These are phyloP conservation scores for Cystofilobasidium capitatum DNA, from an alignment of 768 basidiomycete genomes.

Conservation along the genomic window DNA sequence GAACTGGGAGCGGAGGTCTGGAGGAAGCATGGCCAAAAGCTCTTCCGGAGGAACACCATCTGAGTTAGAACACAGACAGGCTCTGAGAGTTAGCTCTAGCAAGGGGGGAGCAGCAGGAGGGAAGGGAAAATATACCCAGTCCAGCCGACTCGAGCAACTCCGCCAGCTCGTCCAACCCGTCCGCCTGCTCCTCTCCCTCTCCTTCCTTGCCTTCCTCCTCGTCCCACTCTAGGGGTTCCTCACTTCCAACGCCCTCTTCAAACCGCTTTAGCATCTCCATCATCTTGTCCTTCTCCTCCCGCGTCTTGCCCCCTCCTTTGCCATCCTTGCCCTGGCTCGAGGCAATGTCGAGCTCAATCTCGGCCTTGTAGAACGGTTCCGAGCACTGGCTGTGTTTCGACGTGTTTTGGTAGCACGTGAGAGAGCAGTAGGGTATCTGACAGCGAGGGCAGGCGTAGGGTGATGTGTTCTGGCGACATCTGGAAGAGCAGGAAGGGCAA, in stretches of 20 bases:
- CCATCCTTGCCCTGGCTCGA: conserved; percentile 43
- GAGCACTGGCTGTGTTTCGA: conserved; percentile 65
- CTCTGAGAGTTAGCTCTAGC: conserved; percentile 46
- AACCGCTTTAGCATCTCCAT: conserved; percentile 61
- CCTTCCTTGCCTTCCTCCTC: conserved; percentile 31
- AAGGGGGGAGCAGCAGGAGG: conserved; percentile 51
- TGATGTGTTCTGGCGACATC: conserved; percentile 36
- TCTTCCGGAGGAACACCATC: conserved; percentile 55
- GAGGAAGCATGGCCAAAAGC: conserved; percentile 16
- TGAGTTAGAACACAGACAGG: conserved; percentile 52
- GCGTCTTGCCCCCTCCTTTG: conserved; percentile 38
- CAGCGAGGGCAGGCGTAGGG: conserved; percentile 75
- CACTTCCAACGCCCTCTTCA: conserved; percentile 51
- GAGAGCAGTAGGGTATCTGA: conserved; percentile 69
- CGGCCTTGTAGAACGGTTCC: conserved; percentile 68
- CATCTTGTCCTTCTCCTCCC: conserved; percentile 56
- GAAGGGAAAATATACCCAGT: neutral
- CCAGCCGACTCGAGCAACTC: conserved; percentile 42
- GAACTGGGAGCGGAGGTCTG: conserved; percentile 19
- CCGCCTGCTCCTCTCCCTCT: conserved; percentile 42
- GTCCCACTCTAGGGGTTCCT: conserved; percentile 28
- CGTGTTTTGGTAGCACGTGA: conserved; percentile 49
- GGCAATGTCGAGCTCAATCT: conserved; percentile 57
- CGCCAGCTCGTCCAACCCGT: conserved; percentile 31
- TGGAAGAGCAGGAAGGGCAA: neutral